Percentiles rank a stretch among this genome's conserved stretches.
These are phyloP conservation scores for Verticillium nonalfalfae DNA, from an alignment of 2,329 filamentous ascomycete species.

Conservation along the genomic window DNA sequence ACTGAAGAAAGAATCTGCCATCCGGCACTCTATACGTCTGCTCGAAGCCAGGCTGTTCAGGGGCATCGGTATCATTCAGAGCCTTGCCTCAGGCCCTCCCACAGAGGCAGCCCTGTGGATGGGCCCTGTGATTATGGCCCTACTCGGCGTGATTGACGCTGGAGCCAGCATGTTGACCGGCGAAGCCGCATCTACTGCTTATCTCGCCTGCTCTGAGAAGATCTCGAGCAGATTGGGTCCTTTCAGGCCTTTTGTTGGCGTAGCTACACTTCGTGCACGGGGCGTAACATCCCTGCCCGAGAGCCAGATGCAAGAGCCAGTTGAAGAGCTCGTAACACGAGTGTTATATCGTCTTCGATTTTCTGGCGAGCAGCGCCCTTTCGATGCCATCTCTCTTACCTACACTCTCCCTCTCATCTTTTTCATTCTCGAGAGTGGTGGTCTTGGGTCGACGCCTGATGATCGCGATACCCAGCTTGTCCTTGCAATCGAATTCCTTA, in stretches of 20 bases:
- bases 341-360: slow-evolving; percentile 88
- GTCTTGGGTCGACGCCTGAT: slow-evolving; percentile 66
- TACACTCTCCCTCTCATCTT: slow-evolving; percentile 83
- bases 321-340: slow-evolving; percentile 79
- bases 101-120: slow-evolving; percentile 88
- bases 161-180: slow-evolving; percentile 79
- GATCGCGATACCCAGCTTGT: slow-evolving; percentile 86
- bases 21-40: slow-evolving; percentile 64
- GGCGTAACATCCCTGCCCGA: slow-evolving; percentile 67
- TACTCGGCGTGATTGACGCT: slow-evolving; percentile 70
- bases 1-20: slow-evolving; percentile 75
- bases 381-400: slow-evolving; percentile 80
- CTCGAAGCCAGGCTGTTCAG: slow-evolving; percentile 68
- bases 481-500: slow-evolving; percentile 79
- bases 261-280: slow-evolving; percentile 77
- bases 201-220: slow-evolving; percentile 72
- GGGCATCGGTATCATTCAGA: slow-evolving; percentile 79
- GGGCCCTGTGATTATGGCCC: slow-evolving; percentile 66
- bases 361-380: slow-evolving; percentile 85
- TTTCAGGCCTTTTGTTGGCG: slow-evolving; percentile 76
- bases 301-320: slow-evolving; percentile 69
- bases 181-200: slow-evolving; percentile 69
- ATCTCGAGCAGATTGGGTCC: slow-evolving; percentile 68
- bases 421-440: slow-evolving; percentile 70
- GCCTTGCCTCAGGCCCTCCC: slow-evolving; percentile 79